phyloP scores from a whole-genome alignment of 495 filamentous ascomycete species.

The Podospora bellae-mahoneyi region DNA sequence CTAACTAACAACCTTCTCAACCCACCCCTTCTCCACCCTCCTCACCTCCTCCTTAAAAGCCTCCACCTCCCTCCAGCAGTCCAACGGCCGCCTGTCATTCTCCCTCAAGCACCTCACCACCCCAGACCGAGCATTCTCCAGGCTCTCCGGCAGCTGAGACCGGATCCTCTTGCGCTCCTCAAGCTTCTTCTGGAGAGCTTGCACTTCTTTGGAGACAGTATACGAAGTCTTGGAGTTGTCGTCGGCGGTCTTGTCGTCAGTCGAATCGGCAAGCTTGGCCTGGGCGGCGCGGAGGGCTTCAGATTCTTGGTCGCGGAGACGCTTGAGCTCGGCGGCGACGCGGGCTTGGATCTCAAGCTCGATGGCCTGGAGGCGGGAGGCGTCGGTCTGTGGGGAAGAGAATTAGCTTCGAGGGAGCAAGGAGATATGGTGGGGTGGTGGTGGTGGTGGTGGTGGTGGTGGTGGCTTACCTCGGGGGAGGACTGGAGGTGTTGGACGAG shows the following conservation, averaged over 20 bases:
- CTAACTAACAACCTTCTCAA: conserved; percentile 68
- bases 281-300: conserved; percentile 60
- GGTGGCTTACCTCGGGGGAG: conserved; percentile 72
- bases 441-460: background rate
- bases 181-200: conserved; percentile 68
- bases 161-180: conserved; percentile 70
- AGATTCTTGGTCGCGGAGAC: conserved; percentile 58
- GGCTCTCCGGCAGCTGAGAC: conserved; percentile 50
- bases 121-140: conserved; percentile 69
- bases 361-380: conserved; percentile 73
- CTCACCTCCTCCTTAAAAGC: conserved; percentile 84
- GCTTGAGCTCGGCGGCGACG: conserved; percentile 77
- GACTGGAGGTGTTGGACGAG: conserved; percentile 77
- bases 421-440: background rate
- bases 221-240: conserved; percentile 28
- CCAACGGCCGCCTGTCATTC: conserved; percentile 84
- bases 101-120: conserved; percentile 78
- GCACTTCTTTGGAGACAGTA: conserved; percentile 38
- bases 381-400: conserved; percentile 62
- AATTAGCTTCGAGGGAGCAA: conserved; percentile 6
- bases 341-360: conserved; percentile 88
- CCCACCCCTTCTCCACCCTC: conserved; percentile 77
- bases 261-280: conserved; percentile 50
- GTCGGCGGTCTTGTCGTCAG: conserved; percentile 8
- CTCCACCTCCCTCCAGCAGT: conserved; percentile 95